A percentile compares a stretch with the other conserved stretches of the same genome.
Conservation (phyloP, 257 asterid genomes). For the Haberlea rhodopensis region DNA sequence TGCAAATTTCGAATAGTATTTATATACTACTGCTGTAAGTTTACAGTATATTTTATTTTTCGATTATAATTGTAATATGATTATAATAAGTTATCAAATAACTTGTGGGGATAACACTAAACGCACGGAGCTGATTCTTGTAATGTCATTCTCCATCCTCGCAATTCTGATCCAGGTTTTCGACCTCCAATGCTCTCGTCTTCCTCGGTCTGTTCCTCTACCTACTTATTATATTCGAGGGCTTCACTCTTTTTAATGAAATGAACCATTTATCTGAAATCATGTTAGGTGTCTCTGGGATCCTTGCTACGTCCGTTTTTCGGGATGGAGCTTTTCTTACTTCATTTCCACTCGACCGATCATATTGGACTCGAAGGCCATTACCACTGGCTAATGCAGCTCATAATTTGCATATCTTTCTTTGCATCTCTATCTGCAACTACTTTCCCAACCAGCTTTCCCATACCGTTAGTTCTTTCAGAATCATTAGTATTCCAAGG, state of each 20-base stretch:
- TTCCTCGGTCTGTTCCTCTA: constrained; percentile 64
- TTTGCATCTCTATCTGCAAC: constrained; percentile 47
- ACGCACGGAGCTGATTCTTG: constrained; percentile 53
- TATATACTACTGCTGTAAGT: too few relatives aligned
- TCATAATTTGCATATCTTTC: constrained; percentile 56
- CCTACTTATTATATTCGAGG: constrained; percentile 50
- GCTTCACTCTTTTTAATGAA: constrained; percentile 60
- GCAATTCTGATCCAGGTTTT: constrained; percentile 55
- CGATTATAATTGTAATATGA: too few relatives aligned
- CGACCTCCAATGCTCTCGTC: constrained; percentile 42
- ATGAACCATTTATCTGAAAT: constrained; percentile 35
- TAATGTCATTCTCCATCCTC: constrained; percentile 51
- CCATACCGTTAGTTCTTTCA: constrained; percentile 58
- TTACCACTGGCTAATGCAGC: constrained; percentile 82
- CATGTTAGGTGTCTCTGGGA: constrained; percentile 44
- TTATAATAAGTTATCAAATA: too few relatives aligned
- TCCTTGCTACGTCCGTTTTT: constrained; percentile 64
- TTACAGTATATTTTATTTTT: too few relatives aligned
- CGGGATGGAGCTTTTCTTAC: constrained; percentile 77
- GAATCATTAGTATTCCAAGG: constrained; percentile 72
- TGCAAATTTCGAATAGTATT: too few relatives aligned
- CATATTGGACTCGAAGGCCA: constrained; percentile 84
- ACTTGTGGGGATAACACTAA: too few relatives aligned
- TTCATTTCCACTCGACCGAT: constrained; percentile 76
- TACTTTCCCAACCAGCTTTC: constrained; percentile 50